phyloP scores from a whole-genome alignment of 176 grass and related monocot genomes.

The Microstegium vimineum region DNA sequence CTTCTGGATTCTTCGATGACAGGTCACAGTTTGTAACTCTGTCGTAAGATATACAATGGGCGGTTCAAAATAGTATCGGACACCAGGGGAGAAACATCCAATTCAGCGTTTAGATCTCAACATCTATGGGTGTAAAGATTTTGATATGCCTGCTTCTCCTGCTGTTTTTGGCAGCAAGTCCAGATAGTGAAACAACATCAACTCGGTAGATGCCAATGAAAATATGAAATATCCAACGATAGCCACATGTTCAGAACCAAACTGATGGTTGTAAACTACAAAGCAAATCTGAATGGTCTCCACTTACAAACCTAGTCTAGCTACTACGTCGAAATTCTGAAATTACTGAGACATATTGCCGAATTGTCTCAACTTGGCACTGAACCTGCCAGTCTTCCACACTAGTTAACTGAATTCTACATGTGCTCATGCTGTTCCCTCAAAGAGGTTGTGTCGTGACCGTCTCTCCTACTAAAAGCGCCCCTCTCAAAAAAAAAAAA shows the following conservation, averaged over 20 bases:
- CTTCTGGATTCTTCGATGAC: neutral
- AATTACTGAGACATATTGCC: neutral
- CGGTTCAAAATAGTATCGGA: neutral
- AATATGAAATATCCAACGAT: slow-evolving; percentile 14
- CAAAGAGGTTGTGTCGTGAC: neutral
- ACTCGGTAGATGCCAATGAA: slow-evolving; percentile 15
- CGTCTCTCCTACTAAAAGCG: neutral
- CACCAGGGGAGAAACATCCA: neutral
- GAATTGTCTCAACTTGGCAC: neutral
- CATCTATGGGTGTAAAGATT: neutral
- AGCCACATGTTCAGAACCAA: slow-evolving; percentile 22
- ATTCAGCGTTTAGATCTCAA: neutral
- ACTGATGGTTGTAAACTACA: neutral
- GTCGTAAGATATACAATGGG: neutral
- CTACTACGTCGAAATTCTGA: neutral
- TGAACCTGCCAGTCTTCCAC: neutral
- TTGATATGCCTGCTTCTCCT: slow-evolving; percentile 1
- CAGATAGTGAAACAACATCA: slow-evolving; percentile 22
- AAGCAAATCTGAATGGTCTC: slow-evolving; percentile 7
- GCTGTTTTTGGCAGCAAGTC: neutral
- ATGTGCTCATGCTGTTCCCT: neutral
- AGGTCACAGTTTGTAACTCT: neutral
- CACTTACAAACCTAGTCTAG: neutral
- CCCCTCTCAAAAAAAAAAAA: neutral
- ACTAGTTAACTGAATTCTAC: neutral